Conservation (phyloP, 2,329 filamentous ascomycete genomes). For the Metarhizium sp. region DNA sequence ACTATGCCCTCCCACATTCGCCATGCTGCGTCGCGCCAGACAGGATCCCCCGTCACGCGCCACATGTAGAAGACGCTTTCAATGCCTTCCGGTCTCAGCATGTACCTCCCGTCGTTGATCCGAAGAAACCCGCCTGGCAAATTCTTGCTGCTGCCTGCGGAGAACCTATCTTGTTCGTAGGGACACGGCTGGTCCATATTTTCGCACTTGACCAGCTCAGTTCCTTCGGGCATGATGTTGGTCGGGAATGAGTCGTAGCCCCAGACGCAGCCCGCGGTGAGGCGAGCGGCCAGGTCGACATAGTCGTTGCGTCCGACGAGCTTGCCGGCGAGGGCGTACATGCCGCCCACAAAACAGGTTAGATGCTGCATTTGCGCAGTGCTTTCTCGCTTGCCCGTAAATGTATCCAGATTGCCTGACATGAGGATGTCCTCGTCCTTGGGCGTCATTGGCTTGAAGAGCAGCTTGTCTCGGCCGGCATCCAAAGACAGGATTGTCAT, state of each 20-base stretch:
- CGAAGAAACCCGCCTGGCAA: constrained; percentile 50
- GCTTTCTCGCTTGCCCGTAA: constrained; percentile 18
- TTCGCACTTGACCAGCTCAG: constrained; percentile 27
- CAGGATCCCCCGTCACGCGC: constrained; percentile 36
- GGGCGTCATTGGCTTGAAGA: constrained; percentile 60
- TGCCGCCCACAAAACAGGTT: constrained; percentile 61
- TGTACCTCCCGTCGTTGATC: constrained; percentile 31
- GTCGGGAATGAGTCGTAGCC: constrained; percentile 39
- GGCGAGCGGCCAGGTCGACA: constrained; percentile 34
- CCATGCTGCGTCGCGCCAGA: constrained; percentile 37
- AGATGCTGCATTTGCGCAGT: constrained; percentile 44
- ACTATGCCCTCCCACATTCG: constrained; percentile 36
- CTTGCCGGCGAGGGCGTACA: constrained; percentile 58
- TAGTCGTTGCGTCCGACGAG: constrained; percentile 43
- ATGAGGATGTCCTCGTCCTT: constrained; percentile 51
- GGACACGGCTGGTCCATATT: constrained; percentile 25
- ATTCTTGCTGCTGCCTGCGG: constrained; percentile 9
- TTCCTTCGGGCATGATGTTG: constrained; percentile 45
- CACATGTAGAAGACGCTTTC: constrained; percentile 44
- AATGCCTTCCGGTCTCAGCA: constrained; percentile 40
- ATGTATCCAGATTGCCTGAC: constrained; percentile 32
- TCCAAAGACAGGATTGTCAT: constrained; percentile 58
- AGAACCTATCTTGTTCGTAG: constrained; percentile 19
- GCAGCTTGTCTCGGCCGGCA: constrained; percentile 49
- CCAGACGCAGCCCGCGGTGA: constrained; percentile 46